Evolutionary conservation across 2,329 filamentous ascomycete genomes (phyloP).

Genomic region (Reticulascus tulasneorum): DNA sequence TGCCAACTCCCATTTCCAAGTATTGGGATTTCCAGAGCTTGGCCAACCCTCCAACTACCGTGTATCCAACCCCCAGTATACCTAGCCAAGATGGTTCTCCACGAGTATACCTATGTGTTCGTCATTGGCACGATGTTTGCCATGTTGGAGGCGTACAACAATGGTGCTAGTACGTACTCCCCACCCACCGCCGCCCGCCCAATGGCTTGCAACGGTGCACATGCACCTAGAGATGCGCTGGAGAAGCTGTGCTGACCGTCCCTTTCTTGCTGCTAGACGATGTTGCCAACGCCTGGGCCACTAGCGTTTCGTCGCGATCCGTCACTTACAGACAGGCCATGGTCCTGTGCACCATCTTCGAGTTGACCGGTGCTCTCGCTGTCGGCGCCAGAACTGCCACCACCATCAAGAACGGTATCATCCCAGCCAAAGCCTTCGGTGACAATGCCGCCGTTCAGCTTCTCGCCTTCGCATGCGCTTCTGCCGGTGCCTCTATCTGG

Average conservation of each 20-base stretch:
- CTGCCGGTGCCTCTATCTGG: constrained; percentile 63
- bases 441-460: constrained; percentile 62
- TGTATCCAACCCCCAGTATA: too few relatives aligned
- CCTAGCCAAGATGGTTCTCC: constrained; percentile 51
- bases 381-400: constrained; percentile 66
- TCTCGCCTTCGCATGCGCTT: constrained; percentile 60
- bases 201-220: too few relatives aligned
- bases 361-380: constrained; percentile 61
- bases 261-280: constrained; percentile 53
- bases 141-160: constrained; percentile 73
- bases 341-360: constrained; percentile 61
- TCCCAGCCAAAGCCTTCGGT: constrained; percentile 53
- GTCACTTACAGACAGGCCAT: constrained; percentile 66
- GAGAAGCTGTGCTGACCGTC: neutral
- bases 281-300: constrained; percentile 81
- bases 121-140: constrained; percentile 72
- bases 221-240: neutral
- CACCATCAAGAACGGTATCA: constrained; percentile 76
- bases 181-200: too few relatives aligned
- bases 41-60: too few relatives aligned
- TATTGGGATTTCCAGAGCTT: too few relatives aligned
- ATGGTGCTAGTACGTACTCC: constrained; percentile 63
- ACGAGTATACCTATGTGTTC: constrained; percentile 66
- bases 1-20: too few relatives aligned
- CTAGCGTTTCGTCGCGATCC: constrained; percentile 74